Percentiles rank a stretch among this genome's conserved stretches.
Evolutionary conservation across 1,284 basidiomycete species (phyloP).

Genomic region (Naganishia sp.): DNA sequence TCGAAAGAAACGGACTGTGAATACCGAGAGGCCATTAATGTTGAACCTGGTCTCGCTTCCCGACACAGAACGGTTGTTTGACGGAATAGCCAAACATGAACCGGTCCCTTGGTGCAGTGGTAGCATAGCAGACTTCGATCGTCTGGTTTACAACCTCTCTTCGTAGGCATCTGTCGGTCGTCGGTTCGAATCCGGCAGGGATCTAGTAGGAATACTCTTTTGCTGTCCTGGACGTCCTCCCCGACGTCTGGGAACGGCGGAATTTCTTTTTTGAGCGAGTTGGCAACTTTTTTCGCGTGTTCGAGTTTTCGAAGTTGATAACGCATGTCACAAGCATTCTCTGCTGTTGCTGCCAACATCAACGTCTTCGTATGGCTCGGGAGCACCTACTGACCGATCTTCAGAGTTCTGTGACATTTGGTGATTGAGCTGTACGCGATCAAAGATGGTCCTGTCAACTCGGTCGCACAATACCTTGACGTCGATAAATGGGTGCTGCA

Average conservation of each 20-base stretch:
- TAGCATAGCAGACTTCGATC: conserved; percentile 31
- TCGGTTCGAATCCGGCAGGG: conserved; percentile 29
- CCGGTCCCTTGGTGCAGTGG: conserved; percentile 29
- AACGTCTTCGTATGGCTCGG: background rate
- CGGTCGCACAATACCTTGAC: too few species aligned
- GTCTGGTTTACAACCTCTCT: too few species aligned
- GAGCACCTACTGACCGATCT: background rate
- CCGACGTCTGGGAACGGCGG: background rate
- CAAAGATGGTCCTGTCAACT: too few species aligned
- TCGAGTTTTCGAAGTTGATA: background rate
- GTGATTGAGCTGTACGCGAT: too few species aligned
- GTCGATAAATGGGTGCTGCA: too few species aligned
- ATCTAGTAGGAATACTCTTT: conserved; percentile 25
- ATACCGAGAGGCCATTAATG: too few species aligned
- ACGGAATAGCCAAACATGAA: background rate
- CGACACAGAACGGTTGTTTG: too few species aligned
- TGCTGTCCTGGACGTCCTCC: background rate
- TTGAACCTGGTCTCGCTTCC: too few species aligned
- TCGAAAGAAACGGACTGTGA: too few species aligned
- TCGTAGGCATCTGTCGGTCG: conserved; percentile 26
- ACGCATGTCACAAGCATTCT: background rate
- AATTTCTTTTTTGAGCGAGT: background rate
- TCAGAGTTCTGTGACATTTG: too few species aligned
- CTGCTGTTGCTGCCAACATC: too few species aligned
- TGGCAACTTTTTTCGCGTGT: too few species aligned